Evolutionary conservation across 176 grass and related monocot genomes (phyloP).

Genomic region (Phoenix dactylifera): DNA sequence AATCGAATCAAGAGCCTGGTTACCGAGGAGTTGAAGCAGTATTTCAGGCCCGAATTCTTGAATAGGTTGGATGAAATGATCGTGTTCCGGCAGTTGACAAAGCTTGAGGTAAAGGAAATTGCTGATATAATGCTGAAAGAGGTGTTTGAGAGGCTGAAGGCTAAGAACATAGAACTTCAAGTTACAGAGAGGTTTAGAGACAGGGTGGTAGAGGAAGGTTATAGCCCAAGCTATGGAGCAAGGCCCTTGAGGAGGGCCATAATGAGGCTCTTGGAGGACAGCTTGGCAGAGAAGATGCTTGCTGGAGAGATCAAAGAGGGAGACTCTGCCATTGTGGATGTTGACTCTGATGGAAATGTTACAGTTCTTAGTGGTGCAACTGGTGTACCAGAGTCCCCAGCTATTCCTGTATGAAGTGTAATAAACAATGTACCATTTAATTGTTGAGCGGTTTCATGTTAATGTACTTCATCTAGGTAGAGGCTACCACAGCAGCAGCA

Average conservation of each 20-base stretch:
- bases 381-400: slow-evolving; percentile 1
- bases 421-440: background rate
- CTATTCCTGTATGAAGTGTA: background rate
- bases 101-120: slow-evolving; percentile 78
- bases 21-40: slow-evolving; percentile 79
- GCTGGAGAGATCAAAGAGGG: slow-evolving; percentile 13
- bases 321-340: slow-evolving; percentile 11
- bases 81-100: slow-evolving; percentile 85
- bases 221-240: no score
- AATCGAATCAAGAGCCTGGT: slow-evolving; percentile 81
- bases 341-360: slow-evolving; percentile 7
- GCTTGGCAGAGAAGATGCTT: slow-evolving; percentile 11
- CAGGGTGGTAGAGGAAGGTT: no score
- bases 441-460: no score
- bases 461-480: no score
- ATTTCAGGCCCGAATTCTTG: slow-evolving; percentile 82
- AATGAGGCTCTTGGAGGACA: slow-evolving; percentile 11
- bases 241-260: no score
- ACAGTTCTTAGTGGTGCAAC: slow-evolving; percentile 7
- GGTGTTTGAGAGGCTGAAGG: no score
- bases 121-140: slow-evolving; percentile 63
- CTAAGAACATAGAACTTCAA: no score
- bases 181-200: no score
- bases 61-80: slow-evolving; percentile 92
- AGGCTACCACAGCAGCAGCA: no score